Evolutionary conservation across 2,329 filamentous ascomycete species (phyloP).

Genomic region (Sporothrix luriei): DNA sequence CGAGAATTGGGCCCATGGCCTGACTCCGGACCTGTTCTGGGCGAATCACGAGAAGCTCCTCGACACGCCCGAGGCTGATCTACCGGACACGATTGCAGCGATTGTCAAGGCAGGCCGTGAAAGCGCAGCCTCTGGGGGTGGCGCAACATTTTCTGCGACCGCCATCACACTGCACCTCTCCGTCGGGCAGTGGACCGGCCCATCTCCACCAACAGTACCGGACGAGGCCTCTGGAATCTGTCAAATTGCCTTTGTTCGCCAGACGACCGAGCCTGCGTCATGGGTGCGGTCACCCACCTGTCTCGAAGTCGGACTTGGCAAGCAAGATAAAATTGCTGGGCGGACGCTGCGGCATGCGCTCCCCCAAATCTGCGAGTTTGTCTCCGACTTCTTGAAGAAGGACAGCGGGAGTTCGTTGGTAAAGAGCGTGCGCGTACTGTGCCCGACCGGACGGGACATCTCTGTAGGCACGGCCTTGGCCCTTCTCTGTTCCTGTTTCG

Average conservation of each 20-base stretch:
- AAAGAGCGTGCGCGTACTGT: constrained; percentile 62
- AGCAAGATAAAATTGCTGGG: constrained; percentile 72
- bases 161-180: constrained; percentile 37
- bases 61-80: constrained; percentile 64
- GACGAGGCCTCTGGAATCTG: neutral
- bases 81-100: constrained; percentile 53
- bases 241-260: constrained; percentile 49
- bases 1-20: constrained; percentile 84
- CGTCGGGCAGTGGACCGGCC: constrained; percentile 35
- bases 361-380: constrained; percentile 62
- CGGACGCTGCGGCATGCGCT: constrained; percentile 77
- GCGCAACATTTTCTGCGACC: constrained; percentile 1
- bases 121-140: constrained; percentile 39
- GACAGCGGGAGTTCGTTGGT: neutral
- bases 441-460: constrained; percentile 77
- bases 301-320: constrained; percentile 66
- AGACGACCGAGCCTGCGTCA: constrained; percentile 49
- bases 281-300: constrained; percentile 45
- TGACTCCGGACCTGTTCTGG: constrained; percentile 84
- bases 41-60: constrained; percentile 63
- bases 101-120: constrained; percentile 46
- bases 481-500: constrained; percentile 72
- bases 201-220: constrained; percentile 11
- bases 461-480: constrained; percentile 77
- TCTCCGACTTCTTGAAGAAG: constrained; percentile 45